phyloP scores from a whole-genome alignment of 768 basidiomycete genomes.

The Leucosporidium yakuticum region DNA sequence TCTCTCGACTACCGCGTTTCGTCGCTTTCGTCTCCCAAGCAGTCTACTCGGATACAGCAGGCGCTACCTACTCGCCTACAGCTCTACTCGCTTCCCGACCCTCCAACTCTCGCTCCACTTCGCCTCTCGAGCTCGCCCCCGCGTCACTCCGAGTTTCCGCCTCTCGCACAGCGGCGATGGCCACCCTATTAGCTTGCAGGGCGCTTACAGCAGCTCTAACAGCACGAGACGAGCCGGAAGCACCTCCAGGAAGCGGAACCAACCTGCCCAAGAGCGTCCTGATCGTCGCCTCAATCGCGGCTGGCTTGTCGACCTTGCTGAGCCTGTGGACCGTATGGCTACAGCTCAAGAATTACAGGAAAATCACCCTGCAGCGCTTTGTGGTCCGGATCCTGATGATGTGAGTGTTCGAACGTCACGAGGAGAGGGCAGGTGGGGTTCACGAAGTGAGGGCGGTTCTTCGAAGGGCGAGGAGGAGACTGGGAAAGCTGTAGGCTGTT shows the following conservation, averaged over 20 bases:
- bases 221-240: no score
- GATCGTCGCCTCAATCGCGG: conserved; percentile 57
- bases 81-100: no score
- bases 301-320: conserved; percentile 64
- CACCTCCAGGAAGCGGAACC: conserved; percentile 5
- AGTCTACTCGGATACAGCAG: no score
- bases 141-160: no score
- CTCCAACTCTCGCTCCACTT: no score
- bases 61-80: no score
- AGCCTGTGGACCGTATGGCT: conserved; percentile 68
- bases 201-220: no score
- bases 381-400: conserved; percentile 94
- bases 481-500: neutral
- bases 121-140: no score
- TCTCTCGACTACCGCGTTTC: no score
- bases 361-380: conserved; percentile 57
- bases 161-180: no score
- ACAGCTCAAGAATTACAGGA: conserved; percentile 79
- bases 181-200: no score
- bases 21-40: no score
- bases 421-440: neutral
- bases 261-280: conserved; percentile 48
- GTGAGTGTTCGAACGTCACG: conserved; percentile 49
- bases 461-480: neutral
- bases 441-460: neutral